These are phyloP conservation scores for Amanita subjunquillea DNA, from an alignment of 768 basidiomycete species.

Conservation along the genomic window DNA sequence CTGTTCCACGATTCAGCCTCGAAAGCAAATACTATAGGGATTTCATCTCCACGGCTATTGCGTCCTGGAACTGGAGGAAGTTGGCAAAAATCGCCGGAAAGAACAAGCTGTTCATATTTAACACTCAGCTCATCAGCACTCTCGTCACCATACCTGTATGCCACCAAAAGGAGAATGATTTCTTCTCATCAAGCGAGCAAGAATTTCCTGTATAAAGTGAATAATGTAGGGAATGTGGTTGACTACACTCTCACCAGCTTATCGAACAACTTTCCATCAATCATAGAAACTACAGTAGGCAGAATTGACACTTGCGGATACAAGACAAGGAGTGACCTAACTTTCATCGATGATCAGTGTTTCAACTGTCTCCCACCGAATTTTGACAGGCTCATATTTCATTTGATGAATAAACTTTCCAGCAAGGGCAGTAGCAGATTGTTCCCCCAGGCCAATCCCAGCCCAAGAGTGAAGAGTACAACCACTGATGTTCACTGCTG, in stretches of 20 bases:
- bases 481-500: conserved; percentile 77
- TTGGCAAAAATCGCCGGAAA: conserved; percentile 89
- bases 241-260: conserved; percentile 44
- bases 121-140: neutral
- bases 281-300: conserved; percentile 66
- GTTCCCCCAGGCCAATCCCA: conserved; percentile 67
- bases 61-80: conserved; percentile 68
- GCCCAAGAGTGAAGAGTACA: conserved; percentile 77
- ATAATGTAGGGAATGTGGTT: conserved; percentile 5
- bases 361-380: conserved; percentile 51
- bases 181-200: conserved; percentile 50
- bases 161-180: conserved; percentile 66
- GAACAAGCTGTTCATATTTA: conserved; percentile 40
- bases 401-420: conserved; percentile 40
- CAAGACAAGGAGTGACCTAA: conserved; percentile 20
- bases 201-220: conserved; percentile 37
- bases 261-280: conserved; percentile 73
- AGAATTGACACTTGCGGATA: neutral
- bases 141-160: conserved; percentile 48
- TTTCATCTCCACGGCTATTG: conserved; percentile 34
- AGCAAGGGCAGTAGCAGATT: conserved; percentile 37
- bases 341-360: conserved; percentile 84
- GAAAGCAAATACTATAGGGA: conserved; percentile 61
- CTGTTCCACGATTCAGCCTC: conserved; percentile 66
- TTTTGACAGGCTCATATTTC: conserved; percentile 26